Evolutionary conservation across 805 yeast species (phyloP).

Genomic region (Candida sphagnicola): DNA sequence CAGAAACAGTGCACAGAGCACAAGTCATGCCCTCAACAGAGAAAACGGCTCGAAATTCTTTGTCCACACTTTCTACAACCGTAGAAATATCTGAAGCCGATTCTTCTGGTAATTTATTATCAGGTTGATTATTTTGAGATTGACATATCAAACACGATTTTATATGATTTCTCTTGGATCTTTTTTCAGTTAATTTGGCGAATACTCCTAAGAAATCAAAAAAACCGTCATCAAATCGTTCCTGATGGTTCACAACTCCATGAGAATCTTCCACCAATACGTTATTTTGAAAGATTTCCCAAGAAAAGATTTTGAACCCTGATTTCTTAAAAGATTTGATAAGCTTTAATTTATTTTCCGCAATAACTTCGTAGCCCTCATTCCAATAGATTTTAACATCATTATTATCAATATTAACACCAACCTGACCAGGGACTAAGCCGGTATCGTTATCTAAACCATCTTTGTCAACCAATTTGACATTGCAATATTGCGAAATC

Average conservation of each 20-base stretch:
- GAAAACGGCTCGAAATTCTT: constrained; percentile 45
- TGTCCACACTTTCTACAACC: constrained; percentile 17
- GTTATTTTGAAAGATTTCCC: constrained; percentile 26
- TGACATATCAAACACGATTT: constrained; percentile 41
- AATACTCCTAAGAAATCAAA: constrained; percentile 12
- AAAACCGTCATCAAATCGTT: constrained; percentile 11
- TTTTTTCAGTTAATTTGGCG: constrained; percentile 13
- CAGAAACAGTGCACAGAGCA: constrained; percentile 31
- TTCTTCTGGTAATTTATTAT: constrained; percentile 6
- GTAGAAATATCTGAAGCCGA: constrained; percentile 9
- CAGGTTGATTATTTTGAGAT: constrained; percentile 10
- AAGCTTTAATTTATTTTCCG: constrained; percentile 16
- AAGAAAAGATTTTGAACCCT: constrained; percentile 36
- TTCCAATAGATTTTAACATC: constrained; percentile 23
- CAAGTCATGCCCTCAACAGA: constrained; percentile 47
- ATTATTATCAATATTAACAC: constrained; percentile 18
- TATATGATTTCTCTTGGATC: constrained; percentile 29
- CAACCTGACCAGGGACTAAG: constrained; percentile 6
- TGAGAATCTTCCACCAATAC: constrained; percentile 12
- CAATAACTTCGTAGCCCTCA: constrained; percentile 9
- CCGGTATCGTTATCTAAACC: constrained; percentile 5
- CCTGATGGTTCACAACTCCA: constrained; percentile 11
- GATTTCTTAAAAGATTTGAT: constrained; percentile 20
- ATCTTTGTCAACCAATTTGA: constrained; percentile 7
- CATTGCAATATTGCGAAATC: constrained; percentile 17